Evolutionary conservation across 2,329 filamentous ascomycete genomes (phyloP), one percentile per base, ranked within the genome.

Genomic region (Colletotrichum echinochloae): DNA sequence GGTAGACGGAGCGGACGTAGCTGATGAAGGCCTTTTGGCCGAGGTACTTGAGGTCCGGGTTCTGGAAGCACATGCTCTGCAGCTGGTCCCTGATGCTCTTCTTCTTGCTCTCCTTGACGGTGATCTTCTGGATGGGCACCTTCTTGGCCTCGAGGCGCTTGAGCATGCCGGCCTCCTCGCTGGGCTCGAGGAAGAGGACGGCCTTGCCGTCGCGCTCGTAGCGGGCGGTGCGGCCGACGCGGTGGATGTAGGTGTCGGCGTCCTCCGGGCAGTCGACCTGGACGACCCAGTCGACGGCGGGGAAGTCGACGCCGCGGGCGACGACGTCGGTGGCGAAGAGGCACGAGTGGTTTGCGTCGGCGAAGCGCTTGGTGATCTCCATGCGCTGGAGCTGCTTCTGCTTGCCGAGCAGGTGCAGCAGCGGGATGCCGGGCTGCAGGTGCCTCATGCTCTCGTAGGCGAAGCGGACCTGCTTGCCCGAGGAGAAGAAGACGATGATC

Each of bases 251-350:
- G 0, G 96, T 99, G 77, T 98, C 96, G 5, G 93, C 92, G 79
- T 99, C 95, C 80, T 99, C 96, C 0, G 96, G 96, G 74, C 94
- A 97, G 79, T 99, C 96, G n/a, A 94, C 88, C 79, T 99, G 96
- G n/a, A 99, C 94, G 6, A 99, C 96, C 92, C 96, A 99, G 79
- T 99, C 96, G 0, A 99, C 96, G 3, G 94, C 92, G 0, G 96
- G 96, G 78, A 99, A 98, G 80, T 99, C 96, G 16, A 99, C 88
- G 73, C 96, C 96, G 80, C 96, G 89, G 0, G 96, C 96, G 5
- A 97, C 94, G 7, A 99, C 94, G 78, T 99, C 96, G 0, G 96
- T 99, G 1, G 96, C 94, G 78, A 99, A 97, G 0, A 99, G 86
- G 78, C 96, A 98, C 0, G 94, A 92, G 66, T 93, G 87, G 77